Conservation (phyloP, 2,329 filamentous ascomycete genomes). For the Neonectria magnoliae region DNA sequence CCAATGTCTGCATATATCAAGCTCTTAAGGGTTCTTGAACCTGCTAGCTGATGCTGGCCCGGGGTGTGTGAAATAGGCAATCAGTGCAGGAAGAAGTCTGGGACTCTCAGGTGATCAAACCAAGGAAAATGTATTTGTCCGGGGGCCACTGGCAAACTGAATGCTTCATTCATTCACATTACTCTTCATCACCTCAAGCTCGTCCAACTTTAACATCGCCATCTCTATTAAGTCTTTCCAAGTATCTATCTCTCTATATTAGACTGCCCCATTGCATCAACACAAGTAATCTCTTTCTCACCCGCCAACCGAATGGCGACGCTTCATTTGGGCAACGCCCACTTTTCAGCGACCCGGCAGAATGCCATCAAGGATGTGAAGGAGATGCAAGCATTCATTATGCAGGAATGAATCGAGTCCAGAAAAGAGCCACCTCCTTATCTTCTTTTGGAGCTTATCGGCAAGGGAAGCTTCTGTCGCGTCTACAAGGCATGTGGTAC, state of each 20-base stretch:
- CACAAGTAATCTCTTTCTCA: neutral
- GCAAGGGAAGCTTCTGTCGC: constrained; percentile 78
- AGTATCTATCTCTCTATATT: neutral
- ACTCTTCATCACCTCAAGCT: neutral
- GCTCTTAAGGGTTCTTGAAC: no score
- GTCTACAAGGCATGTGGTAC: constrained; percentile 72
- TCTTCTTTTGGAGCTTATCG: constrained; percentile 76
- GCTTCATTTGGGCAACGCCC: neutral
- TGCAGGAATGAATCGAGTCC: constrained; percentile 68
- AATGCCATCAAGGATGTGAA: constrained; percentile 75
- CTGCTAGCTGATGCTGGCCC: no score
- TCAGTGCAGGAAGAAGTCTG: no score
- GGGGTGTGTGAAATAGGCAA: no score
- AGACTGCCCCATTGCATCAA: no score
- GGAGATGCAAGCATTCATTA: constrained; percentile 73
- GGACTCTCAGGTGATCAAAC: no score
- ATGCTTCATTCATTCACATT: neutral
- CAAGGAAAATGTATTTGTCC: no score
- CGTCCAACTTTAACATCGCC: neutral
- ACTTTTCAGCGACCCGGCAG: constrained; percentile 39
- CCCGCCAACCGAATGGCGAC: neutral
- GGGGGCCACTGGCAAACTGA: no score
- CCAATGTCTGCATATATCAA: no score
- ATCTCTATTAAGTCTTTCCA: neutral
- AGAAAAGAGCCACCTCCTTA: constrained; percentile 72